Evolutionary conservation across 2,329 filamentous ascomycete species (phyloP), one percentile per base, ranked within the genome.

Genomic region (Penicillium sp.): DNA sequence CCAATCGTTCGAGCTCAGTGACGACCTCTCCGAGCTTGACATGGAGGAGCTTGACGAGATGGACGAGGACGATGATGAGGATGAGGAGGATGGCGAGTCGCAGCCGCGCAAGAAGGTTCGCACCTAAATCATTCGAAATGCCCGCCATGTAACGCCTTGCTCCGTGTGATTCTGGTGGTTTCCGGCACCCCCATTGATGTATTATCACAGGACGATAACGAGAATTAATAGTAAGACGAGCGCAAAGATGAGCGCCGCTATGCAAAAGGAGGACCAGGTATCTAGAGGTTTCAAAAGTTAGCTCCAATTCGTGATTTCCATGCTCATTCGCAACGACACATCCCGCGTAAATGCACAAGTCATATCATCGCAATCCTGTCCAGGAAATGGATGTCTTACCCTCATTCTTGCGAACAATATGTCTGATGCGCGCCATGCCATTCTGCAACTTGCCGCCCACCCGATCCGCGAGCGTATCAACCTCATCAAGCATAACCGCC

Each of bases 361-460:
- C n/a, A n/a, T n/a, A n/a, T n/a, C n/a, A n/a, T n/a, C n/a, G n/a
- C n/a, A n/a, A n/a, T n/a, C n/a, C n/a, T n/a, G 6, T 31, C 9
- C 10, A 31, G 26, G 13, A 35, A 38, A n/a, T 4, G 10, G 33
- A 9, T 19, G 71, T 75, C 57, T 75, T 73, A 78, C 95, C 93
- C 76, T 98, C 93, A 65, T 95, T 97, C 69, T 83, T 79, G 64
- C 83, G 79, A 58, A 96, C 86, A 43, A 98, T 84, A 65, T 86
- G 80, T 51, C 83, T 81, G 57, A 98, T 80, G 71, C 86, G 91
- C 69, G 87, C 84, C 73, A 97, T 80, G 14, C 93, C 93, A 40
- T 77, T 88, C 70, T 88, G 81, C 57, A 98, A 68, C 61, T 93
- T 83, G 1, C 87, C 86, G 10, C 87, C 86, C 1, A 98, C 89